Evolutionary conservation across 2,329 filamentous ascomycete genomes (phyloP), one percentile per base, ranked within the genome.

Genomic region (Cordyceps pruinosa): DNA sequence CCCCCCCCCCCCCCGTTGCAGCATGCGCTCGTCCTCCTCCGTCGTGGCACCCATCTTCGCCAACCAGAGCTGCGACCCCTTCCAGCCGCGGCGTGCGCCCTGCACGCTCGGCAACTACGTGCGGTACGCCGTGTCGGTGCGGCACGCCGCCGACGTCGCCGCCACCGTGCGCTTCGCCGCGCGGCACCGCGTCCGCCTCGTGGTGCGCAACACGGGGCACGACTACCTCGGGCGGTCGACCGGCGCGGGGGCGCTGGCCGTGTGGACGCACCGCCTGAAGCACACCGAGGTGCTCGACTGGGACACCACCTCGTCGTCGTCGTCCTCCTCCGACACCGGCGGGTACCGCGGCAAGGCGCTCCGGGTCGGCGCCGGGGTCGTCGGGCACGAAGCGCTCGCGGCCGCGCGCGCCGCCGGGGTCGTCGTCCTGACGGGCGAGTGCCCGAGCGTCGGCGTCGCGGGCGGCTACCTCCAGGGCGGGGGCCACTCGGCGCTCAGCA

Each of bases 391-490:
- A 45, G 73, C 72, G 0, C 67, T 76, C 44, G 61, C 5, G 75
- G 77, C 0, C 59, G 72, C 30, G 60, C 63, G 1, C 23, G 66
- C 15, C 8, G 21, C 32, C 42, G 70, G 74, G 23, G 59, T 78
- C 1, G 64, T 70, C 7, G 69, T 77, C 4, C 69, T 80, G 3
- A 72, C 70, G 5, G 79, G 78, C 2, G 72, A 76, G 42, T 79
- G 75, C 58, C 69, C 74, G 1, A 76, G 74, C 7, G 60, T 85
- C 5, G 81, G 81, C 2, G 63, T 81, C 7, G 77, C 77, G 0
- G 82, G 82, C 26, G 81, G 82, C 2, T 85, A 79, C 61, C 75
- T 71, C 4, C 79, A 82, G 66, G 81, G 81, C 8, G 82, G 79
- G 25, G 82, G 83, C 0, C 79, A 83, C 61, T 75, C 73, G 2